Base-by-base conservation (phyloP, 495 filamentous ascomycete genomes). In the Podospora sp. region DNA sequence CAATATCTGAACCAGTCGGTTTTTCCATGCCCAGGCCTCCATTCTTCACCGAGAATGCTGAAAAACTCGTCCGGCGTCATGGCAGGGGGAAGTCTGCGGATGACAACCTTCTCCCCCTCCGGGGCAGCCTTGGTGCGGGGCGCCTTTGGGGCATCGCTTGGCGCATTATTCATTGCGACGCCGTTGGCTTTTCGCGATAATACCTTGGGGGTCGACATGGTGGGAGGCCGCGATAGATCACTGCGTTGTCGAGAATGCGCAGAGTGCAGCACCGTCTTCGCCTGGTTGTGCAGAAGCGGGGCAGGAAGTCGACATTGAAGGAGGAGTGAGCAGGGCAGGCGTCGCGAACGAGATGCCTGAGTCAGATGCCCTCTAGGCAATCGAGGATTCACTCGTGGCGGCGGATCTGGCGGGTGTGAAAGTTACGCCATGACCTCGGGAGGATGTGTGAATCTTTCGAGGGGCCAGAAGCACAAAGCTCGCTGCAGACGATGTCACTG, bases 71-170 rank as follows among this genome's bases (percentile, higher is more conserved):
- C 77, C 70, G 92, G 88, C 2, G 90, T 97, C 68, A 98, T 81
- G 1, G 90, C 90, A 7, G 95, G 96, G 3, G 95, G 92, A 12
- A 99, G 85, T 62, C 94, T 85, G 65, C 95, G 87, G 20, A 97
- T 79, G n/a, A 95, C 79, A 9, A 97, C 83, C 81, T 97, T 99
- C 69, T 96, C 84, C 51, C 91, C 89, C 33, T 87, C 85, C 26
- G 81, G 77, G 11, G 86, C 75, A 6, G 85, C 78, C 71, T 89
- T 93, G n/a, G 80, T 78, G 63, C 83, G 77, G 52, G 75, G 49
- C 1, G 80, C 68, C 53, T 81, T 84, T 53, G 84, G 67, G 59
- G 84, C 77, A 68, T 90, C 90, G 71, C 70, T 77, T 79, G 82
- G 68, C 50, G 63, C 35, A 65, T 66, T 72, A 61, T 46, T 59